Evolutionary conservation across 805 yeast genomes (phyloP).

Genomic region (Citeromyces nyonsensis): DNA sequence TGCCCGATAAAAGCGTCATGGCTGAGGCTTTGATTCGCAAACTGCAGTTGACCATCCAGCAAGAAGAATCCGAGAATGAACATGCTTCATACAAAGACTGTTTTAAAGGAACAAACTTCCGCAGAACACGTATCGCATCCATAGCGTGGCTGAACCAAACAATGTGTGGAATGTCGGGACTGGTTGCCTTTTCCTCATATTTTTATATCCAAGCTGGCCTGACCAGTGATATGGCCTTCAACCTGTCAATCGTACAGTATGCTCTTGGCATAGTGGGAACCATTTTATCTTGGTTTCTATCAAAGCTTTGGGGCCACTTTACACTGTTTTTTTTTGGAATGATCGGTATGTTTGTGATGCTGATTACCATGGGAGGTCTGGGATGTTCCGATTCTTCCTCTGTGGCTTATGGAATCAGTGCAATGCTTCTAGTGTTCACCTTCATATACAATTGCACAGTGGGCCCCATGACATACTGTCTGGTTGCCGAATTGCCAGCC

Average conservation of each 20-base stretch:
- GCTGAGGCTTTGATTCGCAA: neutral
- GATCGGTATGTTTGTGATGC: slow-evolving; percentile 2
- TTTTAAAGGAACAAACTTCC: slow-evolving; percentile 29
- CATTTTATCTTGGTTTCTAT: slow-evolving; percentile 23
- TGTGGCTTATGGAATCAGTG: too few relatives aligned
- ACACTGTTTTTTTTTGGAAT: slow-evolving; percentile 9
- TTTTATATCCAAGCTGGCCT: slow-evolving; percentile 8
- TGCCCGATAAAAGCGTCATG: neutral
- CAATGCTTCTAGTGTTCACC: slow-evolving; percentile 9
- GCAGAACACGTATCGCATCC: slow-evolving; percentile 30
- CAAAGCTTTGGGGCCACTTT: slow-evolving; percentile 21
- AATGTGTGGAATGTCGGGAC: slow-evolving; percentile 43
- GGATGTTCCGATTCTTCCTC: slow-evolving; percentile 5
- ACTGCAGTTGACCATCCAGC: too few relatives aligned
- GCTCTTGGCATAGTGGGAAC: slow-evolving; percentile 15
- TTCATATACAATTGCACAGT: slow-evolving; percentile 19
- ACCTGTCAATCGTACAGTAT: slow-evolving; percentile 14
- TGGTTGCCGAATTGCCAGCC: slow-evolving; percentile 23
- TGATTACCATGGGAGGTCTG: slow-evolving; percentile 11
- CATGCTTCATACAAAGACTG: slow-evolving; percentile 28
- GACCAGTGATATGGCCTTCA: slow-evolving; percentile 6
- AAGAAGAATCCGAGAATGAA: neutral
- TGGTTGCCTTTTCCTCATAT: slow-evolving; percentile 47
- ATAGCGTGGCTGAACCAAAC: slow-evolving; percentile 40
- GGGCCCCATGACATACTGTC: slow-evolving; percentile 23